These are phyloP conservation scores for Colletotrichum eremochloae DNA, from an alignment of 2,329 filamentous ascomycete species.

Conservation along the genomic window DNA sequence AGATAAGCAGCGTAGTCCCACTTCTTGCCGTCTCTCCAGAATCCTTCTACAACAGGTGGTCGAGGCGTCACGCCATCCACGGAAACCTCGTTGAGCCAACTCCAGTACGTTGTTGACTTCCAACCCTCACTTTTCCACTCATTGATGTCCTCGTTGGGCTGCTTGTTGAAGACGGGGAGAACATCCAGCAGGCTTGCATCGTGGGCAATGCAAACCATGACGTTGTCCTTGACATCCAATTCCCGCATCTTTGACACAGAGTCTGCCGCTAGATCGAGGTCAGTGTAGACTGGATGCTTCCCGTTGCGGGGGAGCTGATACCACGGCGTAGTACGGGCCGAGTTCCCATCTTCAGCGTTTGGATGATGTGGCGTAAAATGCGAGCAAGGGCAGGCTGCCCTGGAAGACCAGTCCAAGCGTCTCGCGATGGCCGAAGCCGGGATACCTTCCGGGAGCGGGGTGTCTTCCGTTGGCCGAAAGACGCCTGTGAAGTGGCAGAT, in stretches of 20 bases:
- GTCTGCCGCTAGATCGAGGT: constrained; percentile 12
- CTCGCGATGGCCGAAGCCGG: constrained; percentile 14
- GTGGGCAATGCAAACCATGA: constrained; percentile 39
- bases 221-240: constrained; percentile 32
- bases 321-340: constrained; percentile 17
- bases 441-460: constrained; percentile 23
- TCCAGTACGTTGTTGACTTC: constrained; percentile 37
- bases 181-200: constrained; percentile 33
- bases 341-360: background rate
- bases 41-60: constrained; percentile 25
- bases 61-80: constrained; percentile 25
- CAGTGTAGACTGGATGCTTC: constrained; percentile 30
- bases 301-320: constrained; percentile 16
- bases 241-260: constrained; percentile 38
- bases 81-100: constrained; percentile 35
- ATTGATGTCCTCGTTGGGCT: constrained; percentile 28
- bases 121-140: constrained; percentile 28
- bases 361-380: constrained; percentile 35
- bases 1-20: constrained; percentile 33
- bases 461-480: constrained; percentile 24
- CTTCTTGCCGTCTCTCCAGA: constrained; percentile 34
- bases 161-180: constrained; percentile 34
- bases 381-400: constrained; percentile 26
- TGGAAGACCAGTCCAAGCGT: constrained; percentile 21
- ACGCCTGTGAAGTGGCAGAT: constrained; percentile 42